Base-by-base conservation (phyloP, 441 rosid genomes). In the Pelargonium cotyledonis region DNA sequence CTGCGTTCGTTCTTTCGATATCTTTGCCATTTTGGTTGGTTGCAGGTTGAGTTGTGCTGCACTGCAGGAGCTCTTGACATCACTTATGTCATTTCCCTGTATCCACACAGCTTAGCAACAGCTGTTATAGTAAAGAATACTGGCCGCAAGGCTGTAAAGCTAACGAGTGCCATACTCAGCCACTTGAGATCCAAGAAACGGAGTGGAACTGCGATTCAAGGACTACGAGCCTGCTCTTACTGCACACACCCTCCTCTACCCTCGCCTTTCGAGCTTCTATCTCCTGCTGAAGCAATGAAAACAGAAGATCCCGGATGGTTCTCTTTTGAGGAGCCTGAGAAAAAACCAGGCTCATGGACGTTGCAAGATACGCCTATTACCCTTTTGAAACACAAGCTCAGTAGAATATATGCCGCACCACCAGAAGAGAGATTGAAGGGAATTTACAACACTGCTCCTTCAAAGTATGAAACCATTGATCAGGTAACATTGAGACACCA, bases 401-500 rank as follows among this genome's bases (percentile, higher is more conserved):
- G 97, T 65, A 84, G 97, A 81, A 79, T 88, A 1, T 95, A 92
- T 73, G 90, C 86, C 46, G 96, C 89, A 78, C 91, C 83, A 14
- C 97, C 96, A 0, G 69, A 80, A 61, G 96, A 95, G 72, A 92
- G 98, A 77, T 67, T 80, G 65, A 95, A 90, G 75, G 73, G 85
- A 2, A 65, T 90, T 70, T 90, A 89, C 70, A 80, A 84, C 76
- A 95, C 95, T 21, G 80, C 91, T 1, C 99, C 99, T 66, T 83
- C 96, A 55, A 95, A 91, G 77, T 92, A 77, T 68, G 99, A 95
- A 83, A 81, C 91, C n/a, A 77, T 89, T 35, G 99, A 95, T 84
- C 96, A 95, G 96, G 99, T 94, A 84, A 41, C 3, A 23, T 46
- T 43, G 55, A 6, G 11, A 41, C 11, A 8, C 11, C 44, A 41